Evolutionary conservation across 352 stramenopile species (phyloP).

Genomic region (Phytophthora megakarya): DNA sequence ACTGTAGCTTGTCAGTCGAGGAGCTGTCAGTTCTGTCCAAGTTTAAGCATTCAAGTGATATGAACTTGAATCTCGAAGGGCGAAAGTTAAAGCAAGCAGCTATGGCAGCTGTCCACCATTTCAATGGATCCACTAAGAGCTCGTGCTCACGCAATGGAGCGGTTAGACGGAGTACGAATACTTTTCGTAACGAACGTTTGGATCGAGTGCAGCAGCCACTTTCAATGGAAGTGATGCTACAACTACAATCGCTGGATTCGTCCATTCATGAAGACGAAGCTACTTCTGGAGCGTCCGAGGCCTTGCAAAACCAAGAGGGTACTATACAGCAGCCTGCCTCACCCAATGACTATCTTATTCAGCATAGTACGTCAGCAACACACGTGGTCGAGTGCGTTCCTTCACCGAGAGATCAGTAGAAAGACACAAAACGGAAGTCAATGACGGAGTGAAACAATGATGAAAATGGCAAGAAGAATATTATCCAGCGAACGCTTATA

Average conservation of each 20-base stretch:
- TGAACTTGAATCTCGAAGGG: slow-evolving; percentile 65
- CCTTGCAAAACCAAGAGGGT: not conserved
- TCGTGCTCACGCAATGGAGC: not conserved
- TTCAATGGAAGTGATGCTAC: slow-evolving; percentile 38
- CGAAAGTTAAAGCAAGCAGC: slow-evolving; percentile 63
- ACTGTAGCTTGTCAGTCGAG: slow-evolving; percentile 40
- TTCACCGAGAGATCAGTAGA: slow-evolving; percentile 17
- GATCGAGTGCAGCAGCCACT: slow-evolving; percentile 32
- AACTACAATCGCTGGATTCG: slow-evolving; percentile 37
- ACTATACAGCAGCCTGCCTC: slow-evolving; percentile 15
- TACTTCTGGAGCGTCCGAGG: not conserved
- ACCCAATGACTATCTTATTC: slow-evolving; percentile 29
- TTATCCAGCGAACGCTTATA: slow-evolving; percentile 18
- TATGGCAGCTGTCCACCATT: slow-evolving; percentile 52
- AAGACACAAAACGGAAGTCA: not conserved
- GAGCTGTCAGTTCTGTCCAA: slow-evolving; percentile 57
- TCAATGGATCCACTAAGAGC: slow-evolving; percentile 21
- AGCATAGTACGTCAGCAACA: slow-evolving; percentile 10
- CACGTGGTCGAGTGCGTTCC: slow-evolving; percentile 6
- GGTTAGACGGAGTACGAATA: not conserved
- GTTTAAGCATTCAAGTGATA: slow-evolving; percentile 66
- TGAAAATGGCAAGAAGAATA: not conserved
- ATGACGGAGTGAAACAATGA: not conserved
- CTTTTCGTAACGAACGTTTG: slow-evolving; percentile 19
- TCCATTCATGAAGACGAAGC: slow-evolving; percentile 29